Evolutionary conservation across 2,329 filamentous ascomycete species (phyloP), one percentile per base, ranked within the genome.

Genomic region (Lachnellula hyalina): DNA sequence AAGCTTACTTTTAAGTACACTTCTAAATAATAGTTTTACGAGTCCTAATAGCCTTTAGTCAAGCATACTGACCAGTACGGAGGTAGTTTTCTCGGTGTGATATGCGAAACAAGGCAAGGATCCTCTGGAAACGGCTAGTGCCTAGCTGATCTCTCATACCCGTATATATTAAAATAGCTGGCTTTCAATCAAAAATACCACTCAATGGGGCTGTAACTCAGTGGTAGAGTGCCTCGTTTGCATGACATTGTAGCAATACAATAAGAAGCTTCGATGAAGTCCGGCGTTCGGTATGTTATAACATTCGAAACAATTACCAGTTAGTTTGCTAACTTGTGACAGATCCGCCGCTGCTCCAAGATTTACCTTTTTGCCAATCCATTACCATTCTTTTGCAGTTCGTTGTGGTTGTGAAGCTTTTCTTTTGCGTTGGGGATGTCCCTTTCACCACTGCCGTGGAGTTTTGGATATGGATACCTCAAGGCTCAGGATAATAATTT

Each of bases 201-300:
- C 14, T 6, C 25, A 4, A 25, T 12, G 42, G 40, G 49, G 49
- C 19, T 51, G 49, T 51, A 51, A 44, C 38, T 51, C 49, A 51
- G 49, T 45, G 49, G 49, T 51, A 51, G 49, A 51, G 38, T 51
- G 49, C 38, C 17, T 51, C 38, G 38, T 51, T 51, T 51, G 49
- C 49, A 49, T 35, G n/a, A 49, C n/a, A 15, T 21, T 17, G 17
- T 25, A 17, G 36, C 5, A 21, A 11, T 40, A n/a, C 17, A 23
- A 35, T 23, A 15, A 14, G 23, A 40, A 21, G 17, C 14, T 40
- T 49, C 28, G 28, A 49, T 49, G 47, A 49, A 34, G 47, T 41
- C 47, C 47, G 19, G 47, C n/a, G 47, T 49, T 49, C 47, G 47
- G 28, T 32, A 32, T 32, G 28, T 32, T 32, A 32, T 32, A 32